Evolutionary conservation across 345 rosid genomes (phyloP).

Genomic region (Clarkia xantiana): DNA sequence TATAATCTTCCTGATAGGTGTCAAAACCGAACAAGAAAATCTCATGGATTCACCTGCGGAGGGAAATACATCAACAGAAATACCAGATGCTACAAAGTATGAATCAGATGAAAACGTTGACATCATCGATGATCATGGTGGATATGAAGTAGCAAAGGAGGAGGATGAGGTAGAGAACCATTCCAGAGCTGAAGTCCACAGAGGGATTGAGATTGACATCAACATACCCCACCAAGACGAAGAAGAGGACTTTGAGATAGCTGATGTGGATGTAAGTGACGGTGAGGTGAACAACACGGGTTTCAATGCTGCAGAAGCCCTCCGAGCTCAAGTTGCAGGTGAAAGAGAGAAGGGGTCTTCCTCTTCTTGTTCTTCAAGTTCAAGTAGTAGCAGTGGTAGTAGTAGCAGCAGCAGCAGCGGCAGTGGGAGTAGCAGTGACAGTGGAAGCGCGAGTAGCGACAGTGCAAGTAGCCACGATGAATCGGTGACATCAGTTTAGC

Average conservation of each 20-base stretch:
- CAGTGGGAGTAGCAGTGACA: conserved; percentile 26
- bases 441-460: conserved; percentile 26
- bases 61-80: conserved; percentile 11
- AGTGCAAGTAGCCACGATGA: conserved; percentile 21
- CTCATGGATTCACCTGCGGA: conserved; percentile 8
- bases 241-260: conserved; percentile 64
- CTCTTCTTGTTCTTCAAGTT: conserved; percentile 9
- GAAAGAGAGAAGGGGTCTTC: conserved; percentile 27
- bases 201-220: conserved; percentile 48
- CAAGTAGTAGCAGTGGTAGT: conserved; percentile 45
- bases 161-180: conserved; percentile 11
- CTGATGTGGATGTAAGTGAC: conserved; percentile 61
- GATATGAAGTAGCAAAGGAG: conserved; percentile 12
- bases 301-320: conserved; percentile 75
- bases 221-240: conserved; percentile 37
- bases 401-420: conserved; percentile 32
- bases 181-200: conserved; percentile 16
- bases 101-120: conserved; percentile 38
- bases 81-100: conserved; percentile 13
- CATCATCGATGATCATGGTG: conserved; percentile 19
- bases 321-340: conserved; percentile 64
- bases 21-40: conserved; percentile 22
- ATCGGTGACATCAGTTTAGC: conserved; percentile 22
- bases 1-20: conserved; percentile 5
- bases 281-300: conserved; percentile 39